Base-by-base conservation (phyloP, 495 filamentous ascomycete species). In the Penicillium silybi region DNA sequence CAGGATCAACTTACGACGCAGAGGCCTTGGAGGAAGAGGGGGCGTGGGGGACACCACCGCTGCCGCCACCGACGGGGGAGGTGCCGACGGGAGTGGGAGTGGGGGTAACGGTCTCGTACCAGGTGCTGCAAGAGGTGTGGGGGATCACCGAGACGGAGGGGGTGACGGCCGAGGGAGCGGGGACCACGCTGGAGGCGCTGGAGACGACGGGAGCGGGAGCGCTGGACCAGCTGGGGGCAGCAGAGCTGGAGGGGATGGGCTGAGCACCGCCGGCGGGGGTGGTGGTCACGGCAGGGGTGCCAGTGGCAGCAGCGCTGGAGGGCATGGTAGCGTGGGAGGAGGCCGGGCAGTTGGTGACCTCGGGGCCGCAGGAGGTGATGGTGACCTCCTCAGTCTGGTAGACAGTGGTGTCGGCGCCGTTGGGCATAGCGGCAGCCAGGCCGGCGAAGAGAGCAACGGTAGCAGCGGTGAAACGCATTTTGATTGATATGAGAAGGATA, bases 291-390 rank as follows among this genome's bases (percentile, higher is more conserved):
- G 59, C 44, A 44, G 48, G 29, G 52, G 56, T 44, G 59, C 56
- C 54, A 38, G 56, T 29, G 41, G 47, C 54, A 44, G 44, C 54
- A 40, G 57, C 47, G 38, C 25, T 26, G 53, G 45, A 17, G 48
- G 50, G 41, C 29, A 52, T 44, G 56, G 61, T 50, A 19, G 60
- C 50, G 20, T 54, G 42, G 41, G 59, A 25, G 50, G 17, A n/a
- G 59, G 63, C 76, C 54, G 77, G 78, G 73, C 80, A 85, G 75
- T 82, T 65, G 51, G 79, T 83, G 54, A 86, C 79, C 38, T 70
- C 73, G 26, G 83, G 66, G 52, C 71, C 76, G 68, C 85, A 88
- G 23, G 77, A 81, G 62, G 75, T 84, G 72, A 83, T 69, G 61
- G 78, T 80, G 51, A 77, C 72, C 54, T 75, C 73, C 42, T 73